phyloP scores from a whole-genome alignment of 192 early-diverging fungal species.

The Funneliformis geosporum region DNA sequence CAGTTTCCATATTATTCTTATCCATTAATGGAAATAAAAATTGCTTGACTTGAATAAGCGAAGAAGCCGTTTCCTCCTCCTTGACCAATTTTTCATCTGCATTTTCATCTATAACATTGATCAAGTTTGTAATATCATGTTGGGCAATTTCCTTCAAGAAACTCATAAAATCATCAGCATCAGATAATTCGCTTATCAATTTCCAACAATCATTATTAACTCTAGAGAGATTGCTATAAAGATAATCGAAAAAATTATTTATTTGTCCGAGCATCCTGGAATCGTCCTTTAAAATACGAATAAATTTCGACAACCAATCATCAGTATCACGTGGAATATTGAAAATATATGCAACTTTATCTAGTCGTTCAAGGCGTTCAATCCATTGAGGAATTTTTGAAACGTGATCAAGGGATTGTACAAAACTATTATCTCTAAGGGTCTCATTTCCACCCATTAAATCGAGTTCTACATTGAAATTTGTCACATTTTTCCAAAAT shows the following conservation, averaged over 20 bases:
- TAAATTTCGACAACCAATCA: not conserved
- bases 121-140: constrained; percentile 5
- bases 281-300: not conserved
- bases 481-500: constrained; percentile 15
- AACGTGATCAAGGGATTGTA: not conserved
- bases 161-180: constrained; percentile 13
- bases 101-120: constrained; percentile 14
- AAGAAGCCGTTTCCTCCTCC: constrained; percentile 25
- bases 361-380: not conserved
- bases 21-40: constrained; percentile 19
- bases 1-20: not conserved
- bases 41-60: constrained; percentile 30
- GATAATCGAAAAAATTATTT: not conserved
- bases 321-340: not conserved
- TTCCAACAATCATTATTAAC: constrained; percentile 1
- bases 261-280: not conserved
- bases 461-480: not conserved
- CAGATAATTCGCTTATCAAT: constrained; percentile 17
- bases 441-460: not conserved
- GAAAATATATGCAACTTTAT: not conserved
- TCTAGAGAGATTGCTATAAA: not conserved
- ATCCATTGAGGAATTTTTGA: not conserved
- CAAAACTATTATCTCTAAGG: not conserved
- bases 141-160: not conserved
- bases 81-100: constrained; percentile 2